Evolutionary conservation across 306 rosid species (phyloP).

Genomic region (Casuarina equisetifolia): DNA sequence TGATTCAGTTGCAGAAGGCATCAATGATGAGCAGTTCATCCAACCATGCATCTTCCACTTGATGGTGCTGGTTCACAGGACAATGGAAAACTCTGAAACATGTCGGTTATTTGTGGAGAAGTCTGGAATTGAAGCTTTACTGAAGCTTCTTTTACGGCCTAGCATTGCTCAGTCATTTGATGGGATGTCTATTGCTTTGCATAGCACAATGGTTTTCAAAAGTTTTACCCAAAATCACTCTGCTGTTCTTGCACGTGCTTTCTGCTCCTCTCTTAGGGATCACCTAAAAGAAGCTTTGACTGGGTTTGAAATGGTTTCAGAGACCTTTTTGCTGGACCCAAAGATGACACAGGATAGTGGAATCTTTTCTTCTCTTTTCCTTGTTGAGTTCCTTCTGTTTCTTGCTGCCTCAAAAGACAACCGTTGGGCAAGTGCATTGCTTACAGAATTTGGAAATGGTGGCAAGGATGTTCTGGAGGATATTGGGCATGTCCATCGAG

Average conservation of each 20-base stretch:
- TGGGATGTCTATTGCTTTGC: conserved; percentile 94
- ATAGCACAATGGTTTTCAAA: conserved; percentile 97
- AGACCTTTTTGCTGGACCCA: conserved; percentile 69
- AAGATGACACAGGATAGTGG: conserved; percentile 62
- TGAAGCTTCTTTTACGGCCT: conserved; percentile 76
- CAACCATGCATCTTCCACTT: conserved; percentile 81
- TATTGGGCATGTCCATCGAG: conserved; percentile 79
- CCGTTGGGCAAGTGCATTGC: conserved; percentile 89
- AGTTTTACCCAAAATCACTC: conserved; percentile 95
- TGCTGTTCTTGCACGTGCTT: conserved; percentile 76
- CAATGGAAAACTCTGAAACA: conserved; percentile 94
- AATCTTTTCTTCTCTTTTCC: conserved; percentile 69
- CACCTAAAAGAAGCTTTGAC: conserved; percentile 79
- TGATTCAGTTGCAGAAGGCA: conserved; percentile 65
- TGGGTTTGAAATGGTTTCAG: conserved; percentile 59
- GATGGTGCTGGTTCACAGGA: conserved; percentile 92
- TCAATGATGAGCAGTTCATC: conserved; percentile 64
- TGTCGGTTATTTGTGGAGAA: conserved; percentile 94
- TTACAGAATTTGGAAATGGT: conserved; percentile 81
- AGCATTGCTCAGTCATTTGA: conserved; percentile 85
- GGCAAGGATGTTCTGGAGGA: conserved; percentile 86
- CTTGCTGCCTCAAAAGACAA: conserved; percentile 97
- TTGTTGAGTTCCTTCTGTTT: conserved; percentile 88
- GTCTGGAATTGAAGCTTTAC: conserved; percentile 83
- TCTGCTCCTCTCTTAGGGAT: conserved; percentile 75